Evolutionary conservation across 345 rosid genomes (phyloP).

Genomic region (Populus simonii): DNA sequence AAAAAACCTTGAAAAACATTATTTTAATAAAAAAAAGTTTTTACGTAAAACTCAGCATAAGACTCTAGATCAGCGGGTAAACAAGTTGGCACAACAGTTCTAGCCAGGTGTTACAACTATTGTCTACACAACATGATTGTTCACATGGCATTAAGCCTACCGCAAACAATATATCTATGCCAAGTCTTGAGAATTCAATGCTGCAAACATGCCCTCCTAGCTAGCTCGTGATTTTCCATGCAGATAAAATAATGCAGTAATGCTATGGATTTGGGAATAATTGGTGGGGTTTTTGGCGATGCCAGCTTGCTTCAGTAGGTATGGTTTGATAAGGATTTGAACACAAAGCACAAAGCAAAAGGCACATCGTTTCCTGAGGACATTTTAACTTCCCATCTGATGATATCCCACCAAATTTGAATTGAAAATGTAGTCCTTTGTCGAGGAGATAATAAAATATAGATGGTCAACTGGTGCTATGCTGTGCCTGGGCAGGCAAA

Average conservation of each 20-base stretch:
- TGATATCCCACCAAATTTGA: conserved; percentile 10
- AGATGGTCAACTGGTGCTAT: neutral
- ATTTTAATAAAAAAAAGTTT: too few species aligned
- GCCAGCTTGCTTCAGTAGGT: conserved; percentile 25
- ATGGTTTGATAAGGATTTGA: neutral
- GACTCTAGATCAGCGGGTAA: too few species aligned
- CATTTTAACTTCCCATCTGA: conserved; percentile 1
- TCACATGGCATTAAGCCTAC: neutral
- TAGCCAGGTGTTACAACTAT: too few species aligned
- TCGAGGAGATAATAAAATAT: neutral
- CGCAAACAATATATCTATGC: neutral
- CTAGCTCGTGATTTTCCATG: conserved; percentile 3
- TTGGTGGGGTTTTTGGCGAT: conserved; percentile 12
- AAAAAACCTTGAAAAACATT: too few species aligned
- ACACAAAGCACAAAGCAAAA: neutral
- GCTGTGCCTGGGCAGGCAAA: neutral
- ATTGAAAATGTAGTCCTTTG: neutral
- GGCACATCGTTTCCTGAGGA: neutral
- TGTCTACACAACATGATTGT: neutral
- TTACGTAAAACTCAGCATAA: too few species aligned
- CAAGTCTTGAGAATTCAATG: neutral
- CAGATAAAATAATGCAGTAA: neutral
- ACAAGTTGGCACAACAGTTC: too few species aligned
- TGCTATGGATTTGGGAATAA: conserved; percentile 16
- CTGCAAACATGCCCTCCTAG: neutral